Evolutionary conservation across 805 yeast species (phyloP), one percentile per base, ranked within the genome.

Genomic region (Tetrapisispora phaffii): DNA sequence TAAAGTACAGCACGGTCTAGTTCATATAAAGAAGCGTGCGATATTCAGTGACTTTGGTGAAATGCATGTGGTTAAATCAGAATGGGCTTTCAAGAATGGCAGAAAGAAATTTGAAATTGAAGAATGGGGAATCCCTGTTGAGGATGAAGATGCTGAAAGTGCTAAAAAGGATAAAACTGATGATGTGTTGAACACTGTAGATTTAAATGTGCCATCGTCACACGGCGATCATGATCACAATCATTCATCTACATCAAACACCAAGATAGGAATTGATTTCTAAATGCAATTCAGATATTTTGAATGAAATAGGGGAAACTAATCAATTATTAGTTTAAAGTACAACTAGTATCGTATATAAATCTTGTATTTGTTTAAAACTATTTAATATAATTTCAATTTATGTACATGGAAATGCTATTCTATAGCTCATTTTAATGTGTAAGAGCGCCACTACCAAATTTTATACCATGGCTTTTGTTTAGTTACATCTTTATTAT

Each of bases 101-200:
- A 75, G 84, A 50, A 78, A 79, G 62, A 79, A 75, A 55, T 87
- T 90, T 59, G 96, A 85, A 56, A 82, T 93, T 44, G 90, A 85
- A 52, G 86, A 81, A 56, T 93, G 96, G 95, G 86, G 95, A n/a
- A 93, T 93, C 42, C 97, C 98, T 0, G 95, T 90, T 2, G 96
- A 88, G 46, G 94, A 83, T 47, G 84, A 73, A n/a, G 82, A 73
- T 15, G 74, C 67, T 5, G 67, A 36, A 20, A 33, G 13, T 23
- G 12, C 24, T 26, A n/a, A 15, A 34, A 38, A 22, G 4, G 34
- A 43, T n/a, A 23, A 17, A 10, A 24, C 33, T 17, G 28, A 31
- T 17, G 38, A 24, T 22, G 31, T 37, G 2, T 13, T 38, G 17
- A 38, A 38, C 23, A 33, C 34, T 12, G 45, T 34, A 17, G 24